A percentile compares a stretch with the other conserved stretches of the same genome.
These are phyloP conservation scores for Epichloe bromicola DNA, from an alignment of 2,329 filamentous ascomycete genomes.

Conservation along the genomic window DNA sequence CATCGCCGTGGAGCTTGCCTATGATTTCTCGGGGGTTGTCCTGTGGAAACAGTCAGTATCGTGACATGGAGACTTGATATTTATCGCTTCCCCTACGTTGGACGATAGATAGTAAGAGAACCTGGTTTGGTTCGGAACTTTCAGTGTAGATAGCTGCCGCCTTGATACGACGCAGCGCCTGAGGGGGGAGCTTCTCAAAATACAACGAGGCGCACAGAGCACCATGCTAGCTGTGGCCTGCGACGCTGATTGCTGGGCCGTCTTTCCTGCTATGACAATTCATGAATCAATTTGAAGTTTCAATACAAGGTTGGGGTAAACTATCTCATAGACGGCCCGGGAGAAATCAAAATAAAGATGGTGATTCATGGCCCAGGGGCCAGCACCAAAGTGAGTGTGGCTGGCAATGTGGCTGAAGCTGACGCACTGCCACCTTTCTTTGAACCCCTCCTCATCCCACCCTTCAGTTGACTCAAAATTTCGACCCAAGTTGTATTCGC, in stretches of 20 bases:
- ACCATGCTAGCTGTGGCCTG: slow-evolving; percentile 10
- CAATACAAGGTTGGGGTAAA: neutral
- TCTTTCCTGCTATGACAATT: neutral
- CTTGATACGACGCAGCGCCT: neutral
- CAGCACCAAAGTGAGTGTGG: neutral
- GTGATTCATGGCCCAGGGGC: neutral
- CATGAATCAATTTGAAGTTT: neutral
- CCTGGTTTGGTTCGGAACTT: slow-evolving; percentile 8
- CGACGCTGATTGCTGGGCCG: neutral
- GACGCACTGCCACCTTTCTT: slow-evolving; percentile 10
- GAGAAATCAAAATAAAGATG: neutral
- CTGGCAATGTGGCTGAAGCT: slow-evolving; percentile 7
- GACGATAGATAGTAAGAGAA: slow-evolving; percentile 13
- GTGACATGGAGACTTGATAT: neutral
- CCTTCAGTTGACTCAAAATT: slow-evolving; percentile 12
- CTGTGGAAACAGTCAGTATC: slow-evolving; percentile 1
- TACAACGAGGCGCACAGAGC: slow-evolving; percentile 8
- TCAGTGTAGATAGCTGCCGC: slow-evolving; percentile 8
- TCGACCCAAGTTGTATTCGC: neutral
- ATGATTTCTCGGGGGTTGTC: slow-evolving; percentile 9
- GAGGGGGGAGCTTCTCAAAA: slow-evolving; percentile 10
- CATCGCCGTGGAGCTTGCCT: slow-evolving; percentile 10
- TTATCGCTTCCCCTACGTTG: slow-evolving; percentile 2
- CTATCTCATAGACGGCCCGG: neutral
- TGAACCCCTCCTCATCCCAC: slow-evolving; percentile 10